phyloP scores from a whole-genome alignment of 129 eudicot genomes.

The Ambrosia artemisiifolia region DNA sequence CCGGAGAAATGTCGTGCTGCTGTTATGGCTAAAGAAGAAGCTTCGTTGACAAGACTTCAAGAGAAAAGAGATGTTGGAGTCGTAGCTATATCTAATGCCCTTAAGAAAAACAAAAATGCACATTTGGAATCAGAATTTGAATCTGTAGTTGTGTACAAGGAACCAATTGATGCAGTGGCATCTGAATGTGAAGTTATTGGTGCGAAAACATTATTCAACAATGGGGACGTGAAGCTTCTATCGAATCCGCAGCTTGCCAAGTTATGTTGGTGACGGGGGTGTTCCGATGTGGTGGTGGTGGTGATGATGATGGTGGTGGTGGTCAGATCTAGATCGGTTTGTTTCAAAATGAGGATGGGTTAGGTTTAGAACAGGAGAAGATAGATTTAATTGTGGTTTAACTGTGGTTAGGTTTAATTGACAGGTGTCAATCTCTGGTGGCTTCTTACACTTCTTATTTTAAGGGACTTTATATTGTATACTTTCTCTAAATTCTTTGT shows the following conservation, averaged over 20 bases:
- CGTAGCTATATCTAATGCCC: conserved; percentile 45
- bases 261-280: too few relatives aligned
- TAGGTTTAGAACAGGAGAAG: too few relatives aligned
- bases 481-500: too few relatives aligned
- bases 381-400: too few relatives aligned
- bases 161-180: conserved; percentile 34
- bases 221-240: conserved; percentile 46
- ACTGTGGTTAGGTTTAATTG: too few relatives aligned
- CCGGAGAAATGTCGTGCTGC: conserved; percentile 71
- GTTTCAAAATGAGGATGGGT: too few relatives aligned
- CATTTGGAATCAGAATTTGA: conserved; percentile 18
- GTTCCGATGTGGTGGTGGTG: too few relatives aligned
- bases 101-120: conserved; percentile 43
- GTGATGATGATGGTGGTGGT: too few relatives aligned
- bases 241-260: conserved; percentile 74
- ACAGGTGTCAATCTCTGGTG: too few relatives aligned
- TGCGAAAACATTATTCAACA: conserved; percentile 27
- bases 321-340: too few relatives aligned
- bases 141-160: conserved; percentile 27
- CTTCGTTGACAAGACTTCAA: conserved; percentile 70
- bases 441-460: too few relatives aligned
- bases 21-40: conserved; percentile 77
- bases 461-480: too few relatives aligned
- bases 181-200: conserved; percentile 31
- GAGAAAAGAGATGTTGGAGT: conserved; percentile 87